These are phyloP conservation scores for Boletus barrowsii DNA, from an alignment of 768 basidiomycete species.

Conservation along the genomic window DNA sequence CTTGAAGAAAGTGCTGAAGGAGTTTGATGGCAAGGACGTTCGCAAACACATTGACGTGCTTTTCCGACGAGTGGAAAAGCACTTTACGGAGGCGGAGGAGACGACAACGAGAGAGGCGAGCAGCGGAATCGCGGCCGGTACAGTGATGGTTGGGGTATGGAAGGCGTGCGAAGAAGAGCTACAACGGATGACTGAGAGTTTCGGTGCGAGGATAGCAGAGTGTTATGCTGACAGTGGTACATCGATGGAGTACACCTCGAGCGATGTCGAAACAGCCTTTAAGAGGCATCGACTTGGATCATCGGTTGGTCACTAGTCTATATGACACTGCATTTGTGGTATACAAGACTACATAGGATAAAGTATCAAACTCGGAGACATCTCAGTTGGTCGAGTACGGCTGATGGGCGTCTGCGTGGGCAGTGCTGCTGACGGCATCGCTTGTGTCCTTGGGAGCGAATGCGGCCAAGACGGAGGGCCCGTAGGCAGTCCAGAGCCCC, in stretches of 20 bases:
- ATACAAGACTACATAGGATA: constrained; percentile 1
- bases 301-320: constrained; percentile 12
- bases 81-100: constrained; percentile 83
- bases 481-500: constrained; percentile 42
- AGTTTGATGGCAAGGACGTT: constrained; percentile 84
- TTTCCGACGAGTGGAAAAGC: constrained; percentile 92
- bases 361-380: background rate
- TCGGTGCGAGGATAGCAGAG: constrained; percentile 63
- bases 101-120: constrained; percentile 53
- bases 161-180: constrained; percentile 87
- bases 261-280: constrained; percentile 79
- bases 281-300: constrained; percentile 51
- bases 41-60: constrained; percentile 84
- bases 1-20: constrained; percentile 83
- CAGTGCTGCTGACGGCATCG: constrained; percentile 8
- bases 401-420: background rate
- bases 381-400: constrained; percentile 15
- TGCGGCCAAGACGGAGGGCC: constrained; percentile 37
- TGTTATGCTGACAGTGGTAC: constrained; percentile 78
- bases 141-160: constrained; percentile 83
- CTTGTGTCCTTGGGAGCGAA: constrained; percentile 14
- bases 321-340: background rate
- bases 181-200: constrained; percentile 66
- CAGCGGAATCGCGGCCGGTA: constrained; percentile 55
- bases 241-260: constrained; percentile 66